Evolutionary conservation across 108 stramenopile genomes (phyloP).

Genomic region (Mayamaea pseudoterrestris): DNA sequence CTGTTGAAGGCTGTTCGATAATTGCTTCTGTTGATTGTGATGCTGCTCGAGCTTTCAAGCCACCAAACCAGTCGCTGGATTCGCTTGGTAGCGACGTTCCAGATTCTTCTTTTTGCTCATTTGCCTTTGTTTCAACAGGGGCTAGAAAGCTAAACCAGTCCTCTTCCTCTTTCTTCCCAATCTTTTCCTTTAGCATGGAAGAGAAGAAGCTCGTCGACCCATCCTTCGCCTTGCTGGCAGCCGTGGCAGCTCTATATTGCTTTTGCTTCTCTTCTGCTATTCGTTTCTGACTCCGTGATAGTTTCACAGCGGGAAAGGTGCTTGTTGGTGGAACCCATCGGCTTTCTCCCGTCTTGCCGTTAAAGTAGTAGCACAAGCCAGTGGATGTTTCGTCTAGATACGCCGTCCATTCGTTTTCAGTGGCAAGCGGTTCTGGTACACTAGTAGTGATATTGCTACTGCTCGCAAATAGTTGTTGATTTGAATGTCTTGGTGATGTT

Average conservation of each 20-base stretch:
- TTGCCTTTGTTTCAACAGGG: not conserved
- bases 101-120: constrained; percentile 10
- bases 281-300: not conserved
- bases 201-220: not conserved
- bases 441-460: too few relatives aligned
- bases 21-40: too few relatives aligned
- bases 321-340: constrained; percentile 63
- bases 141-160: constrained; percentile 3
- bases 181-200: not conserved
- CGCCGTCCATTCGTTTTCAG: constrained; percentile 61
- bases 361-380: constrained; percentile 67
- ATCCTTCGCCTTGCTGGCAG: not conserved
- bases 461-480: too few relatives aligned
- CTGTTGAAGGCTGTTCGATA: too few relatives aligned
- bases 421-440: constrained; percentile 37
- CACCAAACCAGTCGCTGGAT: too few relatives aligned
- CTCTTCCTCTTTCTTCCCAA: constrained; percentile 1
- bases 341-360: constrained; percentile 56
- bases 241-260: constrained; percentile 7
- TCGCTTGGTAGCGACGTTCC: too few relatives aligned
- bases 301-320: constrained; percentile 44
- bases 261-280: constrained; percentile 11
- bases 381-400: constrained; percentile 65
- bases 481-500: too few relatives aligned
- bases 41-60: too few relatives aligned